phyloP scores from a whole-genome alignment of 164 flowering plant genomes.

The Stephania japonica region DNA sequence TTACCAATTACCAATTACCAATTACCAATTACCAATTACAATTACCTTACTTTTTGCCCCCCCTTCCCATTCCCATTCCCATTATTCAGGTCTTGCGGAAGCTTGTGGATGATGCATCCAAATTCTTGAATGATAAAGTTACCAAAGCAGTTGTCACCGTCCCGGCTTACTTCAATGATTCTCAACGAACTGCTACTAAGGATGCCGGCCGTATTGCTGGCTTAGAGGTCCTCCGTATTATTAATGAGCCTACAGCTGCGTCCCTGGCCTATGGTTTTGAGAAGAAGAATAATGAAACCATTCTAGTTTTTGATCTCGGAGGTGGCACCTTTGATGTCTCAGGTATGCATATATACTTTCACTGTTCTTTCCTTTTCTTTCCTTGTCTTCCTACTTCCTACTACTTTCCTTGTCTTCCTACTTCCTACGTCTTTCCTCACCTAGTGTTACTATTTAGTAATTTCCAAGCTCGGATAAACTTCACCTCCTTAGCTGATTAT shows the following conservation, averaged over 20 bases:
- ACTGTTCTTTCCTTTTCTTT: neutral
- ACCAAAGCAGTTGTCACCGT: slow-evolving; percentile 95
- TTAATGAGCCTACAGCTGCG: slow-evolving; percentile 96
- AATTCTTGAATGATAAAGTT: slow-evolving; percentile 84
- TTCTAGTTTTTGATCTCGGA: slow-evolving; percentile 93
- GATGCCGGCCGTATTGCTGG: slow-evolving; percentile 99
- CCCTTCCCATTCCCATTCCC: too few species aligned
- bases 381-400: neutral
- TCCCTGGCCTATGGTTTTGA: slow-evolving; percentile 96
- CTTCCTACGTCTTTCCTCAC: too few species aligned
- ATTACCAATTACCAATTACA: too few species aligned
- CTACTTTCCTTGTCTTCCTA: neutral
- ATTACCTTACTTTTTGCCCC: slow-evolving; percentile 25
- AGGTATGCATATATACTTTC: slow-evolving; percentile 44
- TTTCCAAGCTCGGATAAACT: too few species aligned
- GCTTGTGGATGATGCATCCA: slow-evolving; percentile 95
- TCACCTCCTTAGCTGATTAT: too few species aligned
- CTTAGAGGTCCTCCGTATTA: slow-evolving; percentile 80
- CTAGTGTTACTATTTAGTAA: too few species aligned
- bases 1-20: too few species aligned
- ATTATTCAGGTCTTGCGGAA: slow-evolving; percentile 76
- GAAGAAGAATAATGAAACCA: slow-evolving; percentile 89
- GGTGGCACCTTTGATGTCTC: slow-evolving; percentile 97
- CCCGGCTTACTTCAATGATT: slow-evolving; percentile 94
- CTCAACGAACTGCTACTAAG: slow-evolving; percentile 95